Conservation (phyloP, 805 yeast genomes). For the Wickerhamiella slavikovae region DNA sequence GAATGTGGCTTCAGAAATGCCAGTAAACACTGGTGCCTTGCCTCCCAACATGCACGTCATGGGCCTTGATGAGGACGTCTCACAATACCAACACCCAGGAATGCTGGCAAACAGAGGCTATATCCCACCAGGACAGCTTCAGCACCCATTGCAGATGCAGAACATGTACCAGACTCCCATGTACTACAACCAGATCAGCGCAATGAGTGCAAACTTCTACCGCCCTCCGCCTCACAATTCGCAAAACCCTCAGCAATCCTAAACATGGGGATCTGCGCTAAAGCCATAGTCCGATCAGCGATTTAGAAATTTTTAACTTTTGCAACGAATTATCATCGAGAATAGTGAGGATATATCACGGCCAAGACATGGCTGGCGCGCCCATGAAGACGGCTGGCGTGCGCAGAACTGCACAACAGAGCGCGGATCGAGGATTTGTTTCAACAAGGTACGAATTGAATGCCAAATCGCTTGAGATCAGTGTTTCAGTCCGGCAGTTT, state of each 20-base stretch:
- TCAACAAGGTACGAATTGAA: too few species aligned
- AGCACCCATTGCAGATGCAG: conserved; percentile 6
- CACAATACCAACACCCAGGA: conserved; percentile 9
- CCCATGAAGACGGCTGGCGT: too few species aligned
- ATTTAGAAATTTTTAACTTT: too few species aligned
- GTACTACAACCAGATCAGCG: neutral
- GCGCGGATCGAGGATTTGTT: too few species aligned
- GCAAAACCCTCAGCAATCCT: neutral
- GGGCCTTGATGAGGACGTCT: conserved; percentile 12
- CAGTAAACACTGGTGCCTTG: conserved; percentile 3
- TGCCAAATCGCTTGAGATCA: too few species aligned
- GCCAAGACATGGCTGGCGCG: too few species aligned
- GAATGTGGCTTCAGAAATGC: conserved; percentile 2
- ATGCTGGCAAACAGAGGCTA: conserved; percentile 8
- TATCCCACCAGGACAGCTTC: conserved; percentile 10
- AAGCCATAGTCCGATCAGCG: too few species aligned
- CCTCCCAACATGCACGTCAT: conserved; percentile 4
- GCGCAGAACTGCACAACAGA: too few species aligned
- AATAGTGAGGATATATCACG: too few species aligned
- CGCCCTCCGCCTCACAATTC: neutral
- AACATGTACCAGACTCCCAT: conserved; percentile 2
- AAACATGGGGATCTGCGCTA: too few species aligned
- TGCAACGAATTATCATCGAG: too few species aligned
- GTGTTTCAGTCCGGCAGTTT: too few species aligned
- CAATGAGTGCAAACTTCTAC: neutral